phyloP scores from a whole-genome alignment of 2,329 filamentous ascomycete species.

The Aspergillus ustus region DNA sequence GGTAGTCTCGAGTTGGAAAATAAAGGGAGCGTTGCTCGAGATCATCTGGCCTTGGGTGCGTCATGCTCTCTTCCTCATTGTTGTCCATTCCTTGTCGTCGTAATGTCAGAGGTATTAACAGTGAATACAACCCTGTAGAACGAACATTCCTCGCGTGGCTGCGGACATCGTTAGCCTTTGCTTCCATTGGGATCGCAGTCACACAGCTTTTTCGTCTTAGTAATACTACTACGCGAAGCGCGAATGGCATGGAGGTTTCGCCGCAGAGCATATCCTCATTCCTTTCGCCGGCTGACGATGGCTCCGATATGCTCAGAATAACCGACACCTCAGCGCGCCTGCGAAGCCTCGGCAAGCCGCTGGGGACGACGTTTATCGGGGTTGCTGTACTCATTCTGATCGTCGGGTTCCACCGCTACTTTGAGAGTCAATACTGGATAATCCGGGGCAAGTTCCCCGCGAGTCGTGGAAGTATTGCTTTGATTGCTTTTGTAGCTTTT shows the following conservation, averaged over 20 bases:
- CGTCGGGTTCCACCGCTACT: conserved; percentile 68
- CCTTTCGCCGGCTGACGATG: conserved; percentile 27
- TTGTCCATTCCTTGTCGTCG: conserved; percentile 13
- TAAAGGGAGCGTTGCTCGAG: conserved; percentile 67
- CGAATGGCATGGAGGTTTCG: conserved; percentile 16
- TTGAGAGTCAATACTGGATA: conserved; percentile 70
- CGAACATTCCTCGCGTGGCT: conserved; percentile 72
- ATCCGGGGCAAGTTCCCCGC: conserved; percentile 69
- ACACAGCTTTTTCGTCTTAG: conserved; percentile 71
- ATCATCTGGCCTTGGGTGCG: conserved; percentile 67
- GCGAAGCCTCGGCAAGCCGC: conserved; percentile 61
- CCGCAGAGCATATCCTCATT: conserved; percentile 25
- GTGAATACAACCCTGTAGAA: conserved; percentile 48
- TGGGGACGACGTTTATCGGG: conserved; percentile 68
- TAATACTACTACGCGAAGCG: conserved; percentile 43
- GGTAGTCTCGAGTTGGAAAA: conserved; percentile 68
- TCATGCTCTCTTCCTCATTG: conserved; percentile 12
- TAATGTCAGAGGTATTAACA: conserved; percentile 5
- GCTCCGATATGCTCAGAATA: conserved; percentile 24
- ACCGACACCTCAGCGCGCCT: conserved; percentile 35
- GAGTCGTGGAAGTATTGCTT: conserved; percentile 63
- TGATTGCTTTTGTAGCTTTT: conserved; percentile 61
- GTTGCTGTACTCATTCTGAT: conserved; percentile 64
- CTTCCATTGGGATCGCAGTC: conserved; percentile 67
- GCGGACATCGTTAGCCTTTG: conserved; percentile 68